Evolutionary conservation across 495 filamentous ascomycete genomes (phyloP).

Genomic region (Penicillium mononematosum): DNA sequence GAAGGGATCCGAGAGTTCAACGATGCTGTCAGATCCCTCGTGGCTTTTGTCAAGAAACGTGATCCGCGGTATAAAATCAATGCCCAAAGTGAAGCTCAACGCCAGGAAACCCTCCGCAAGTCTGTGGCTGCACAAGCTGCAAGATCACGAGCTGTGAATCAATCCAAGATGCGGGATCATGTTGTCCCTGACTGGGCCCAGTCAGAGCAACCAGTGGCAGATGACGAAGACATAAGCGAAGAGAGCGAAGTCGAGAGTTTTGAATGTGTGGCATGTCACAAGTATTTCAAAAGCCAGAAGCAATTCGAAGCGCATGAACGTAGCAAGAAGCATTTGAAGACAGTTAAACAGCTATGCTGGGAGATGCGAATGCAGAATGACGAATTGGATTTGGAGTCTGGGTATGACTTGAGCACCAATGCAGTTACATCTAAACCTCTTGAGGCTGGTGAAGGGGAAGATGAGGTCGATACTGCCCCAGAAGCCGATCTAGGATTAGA

Average conservation of each 20-base stretch:
- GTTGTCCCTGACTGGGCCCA: conserved; percentile 77
- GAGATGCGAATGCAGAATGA: conserved; percentile 81
- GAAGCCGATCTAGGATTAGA: neutral
- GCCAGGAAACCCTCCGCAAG: conserved; percentile 75
- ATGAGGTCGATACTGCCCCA: neutral
- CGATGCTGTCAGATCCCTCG: conserved; percentile 82
- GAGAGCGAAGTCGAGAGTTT: conserved; percentile 58
- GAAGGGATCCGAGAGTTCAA: conserved; percentile 86
- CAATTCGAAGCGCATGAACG: conserved; percentile 92
- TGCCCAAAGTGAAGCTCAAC: conserved; percentile 71
- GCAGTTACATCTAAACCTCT: neutral
- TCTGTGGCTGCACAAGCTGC: conserved; percentile 82
- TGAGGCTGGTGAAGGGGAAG: neutral
- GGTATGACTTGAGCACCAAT: neutral
- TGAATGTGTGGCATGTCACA: conserved; percentile 90
- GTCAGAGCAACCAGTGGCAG: conserved; percentile 45
- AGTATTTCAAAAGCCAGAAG: conserved; percentile 89
- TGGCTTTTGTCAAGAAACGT: conserved; percentile 87
- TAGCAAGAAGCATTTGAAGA: conserved; percentile 92
- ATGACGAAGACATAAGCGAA: conserved; percentile 60
- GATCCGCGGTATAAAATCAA: conserved; percentile 78
- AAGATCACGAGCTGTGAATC: conserved; percentile 74
- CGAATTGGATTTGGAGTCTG: conserved; percentile 31
- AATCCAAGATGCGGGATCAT: conserved; percentile 64
- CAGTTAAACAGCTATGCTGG: conserved; percentile 70